Evolutionary conservation across 2,329 filamentous ascomycete genomes (phyloP), one percentile per base, ranked within the genome.

Genomic region (Xylaria sp.): DNA sequence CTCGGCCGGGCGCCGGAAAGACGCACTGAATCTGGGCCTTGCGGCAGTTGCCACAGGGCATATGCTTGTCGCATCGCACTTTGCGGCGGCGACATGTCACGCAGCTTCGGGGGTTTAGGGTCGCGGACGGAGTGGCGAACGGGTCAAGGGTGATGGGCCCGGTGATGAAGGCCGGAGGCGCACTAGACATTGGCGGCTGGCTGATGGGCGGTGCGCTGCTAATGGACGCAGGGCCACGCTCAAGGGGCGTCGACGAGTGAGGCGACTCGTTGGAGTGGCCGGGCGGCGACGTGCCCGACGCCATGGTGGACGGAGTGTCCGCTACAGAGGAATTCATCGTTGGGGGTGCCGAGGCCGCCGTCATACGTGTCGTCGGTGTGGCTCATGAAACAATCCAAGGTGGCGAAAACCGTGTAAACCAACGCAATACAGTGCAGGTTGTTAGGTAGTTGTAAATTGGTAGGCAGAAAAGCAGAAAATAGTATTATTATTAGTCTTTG

Each of bases 1-100:
- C 91, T 64, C 92, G 86, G 10, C 91, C 92, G 0, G 92, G 92
- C 2, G 90, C 89, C 1, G 92, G 92, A 76, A 92, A 94, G 58
- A 93, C 82, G 78, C 92, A 94, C 73, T 90, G 87, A 66, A 91
- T 91, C 73, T 89, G 83, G 48, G 90, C 90, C 71, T 90, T 88
- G 49, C 87, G 87, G 78, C 92, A 94, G 78, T 94, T 93, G 74
- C 88, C 88, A 79, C 92, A 94, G 17, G 91, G 90, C 83, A 92
- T 88, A 74, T 88, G 85, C 82, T 93, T 93, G 82, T 94, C 90
- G 83, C 92, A 94, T 75, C 91, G 90, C 63, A 94, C 92, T 75
- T 90, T 90, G 53, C 87, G 81, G 54, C 82, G 80, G 3, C 86
- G 79, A 74, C 85, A 87, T 33, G 84, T 87, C 17, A 86, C 82